Conservation (phyloP, 805 yeast genomes). For the Yarrowia sp. region DNA sequence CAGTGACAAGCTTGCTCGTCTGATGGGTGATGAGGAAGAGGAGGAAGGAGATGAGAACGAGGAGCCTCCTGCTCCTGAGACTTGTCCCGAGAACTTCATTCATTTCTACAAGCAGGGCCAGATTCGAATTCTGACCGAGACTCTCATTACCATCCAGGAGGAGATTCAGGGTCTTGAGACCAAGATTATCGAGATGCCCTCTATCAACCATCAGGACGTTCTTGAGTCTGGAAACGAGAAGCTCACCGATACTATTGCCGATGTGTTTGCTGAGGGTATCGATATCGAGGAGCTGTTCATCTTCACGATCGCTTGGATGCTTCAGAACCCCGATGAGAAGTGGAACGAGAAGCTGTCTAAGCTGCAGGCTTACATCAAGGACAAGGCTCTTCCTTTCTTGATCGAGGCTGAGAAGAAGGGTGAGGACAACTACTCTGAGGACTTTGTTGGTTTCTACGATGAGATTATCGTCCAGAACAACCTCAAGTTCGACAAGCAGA, state of each 20-base stretch:
- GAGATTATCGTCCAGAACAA: slow-evolving; percentile 18
- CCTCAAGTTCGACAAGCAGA: slow-evolving; percentile 36
- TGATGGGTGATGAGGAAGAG: slow-evolving; percentile 33
- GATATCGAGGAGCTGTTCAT: slow-evolving; percentile 36
- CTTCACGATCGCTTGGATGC: slow-evolving; percentile 34
- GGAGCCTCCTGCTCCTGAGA: slow-evolving; percentile 15
- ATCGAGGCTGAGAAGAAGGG: slow-evolving; percentile 34
- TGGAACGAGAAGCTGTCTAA: slow-evolving; percentile 13
- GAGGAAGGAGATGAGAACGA: slow-evolving; percentile 18
- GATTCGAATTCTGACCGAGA: slow-evolving; percentile 31
- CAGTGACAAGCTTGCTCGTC: slow-evolving; percentile 32
- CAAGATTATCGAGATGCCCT: slow-evolving; percentile 14
- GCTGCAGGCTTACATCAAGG: slow-evolving; percentile 17
- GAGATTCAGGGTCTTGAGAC: slow-evolving; percentile 15
- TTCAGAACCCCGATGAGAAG: slow-evolving; percentile 25
- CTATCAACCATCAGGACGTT: slow-evolving; percentile 22
- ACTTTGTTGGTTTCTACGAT: slow-evolving; percentile 31
- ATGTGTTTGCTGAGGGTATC: slow-evolving; percentile 25
- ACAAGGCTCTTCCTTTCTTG: slow-evolving; percentile 25
- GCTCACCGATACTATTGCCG: slow-evolving; percentile 12
- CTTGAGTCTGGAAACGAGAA: slow-evolving; percentile 12
- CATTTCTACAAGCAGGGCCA: slow-evolving; percentile 36
- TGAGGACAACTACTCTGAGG: slow-evolving; percentile 29
- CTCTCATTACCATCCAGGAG: slow-evolving; percentile 26
- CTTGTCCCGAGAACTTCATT: slow-evolving; percentile 27